These are phyloP conservation scores for Pseudohalonectria lignicola DNA, from an alignment of 2,329 filamentous ascomycete genomes.

Conservation along the genomic window DNA sequence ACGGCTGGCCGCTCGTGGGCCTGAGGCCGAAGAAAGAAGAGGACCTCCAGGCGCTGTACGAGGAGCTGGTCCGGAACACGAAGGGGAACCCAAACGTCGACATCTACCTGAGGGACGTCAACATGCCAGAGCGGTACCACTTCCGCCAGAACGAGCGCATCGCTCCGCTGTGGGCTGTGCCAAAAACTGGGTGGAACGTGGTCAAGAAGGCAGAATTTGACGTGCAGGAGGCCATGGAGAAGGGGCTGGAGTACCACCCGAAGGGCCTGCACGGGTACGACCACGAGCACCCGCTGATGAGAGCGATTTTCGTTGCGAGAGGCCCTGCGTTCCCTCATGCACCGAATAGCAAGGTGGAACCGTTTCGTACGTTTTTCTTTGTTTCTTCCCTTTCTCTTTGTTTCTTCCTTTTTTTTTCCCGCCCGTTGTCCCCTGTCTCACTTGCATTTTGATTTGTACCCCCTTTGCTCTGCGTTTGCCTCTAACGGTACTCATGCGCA, in stretches of 20 bases:
- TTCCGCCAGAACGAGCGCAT: constrained; percentile 83
- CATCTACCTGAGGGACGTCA: constrained; percentile 72
- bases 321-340: constrained; percentile 86
- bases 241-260: constrained; percentile 62
- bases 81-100: constrained; percentile 61
- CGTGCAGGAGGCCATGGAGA: constrained; percentile 52
- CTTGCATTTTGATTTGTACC: no score
- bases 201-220: constrained; percentile 73
- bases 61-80: constrained; percentile 43
- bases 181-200: constrained; percentile 86
- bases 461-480: no score
- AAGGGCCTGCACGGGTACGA: constrained; percentile 90
- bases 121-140: constrained; percentile 91
- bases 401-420: neutral
- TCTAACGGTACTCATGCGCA: no score
- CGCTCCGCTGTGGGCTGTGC: constrained; percentile 88
- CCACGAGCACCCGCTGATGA: constrained; percentile 87
- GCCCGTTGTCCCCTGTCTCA: neutral
- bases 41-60: constrained; percentile 58
- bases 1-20: constrained; percentile 91
- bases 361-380: constrained; percentile 61
- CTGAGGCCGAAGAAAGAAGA: constrained; percentile 64
- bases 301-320: constrained; percentile 85
- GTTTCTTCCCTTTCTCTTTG: no score
- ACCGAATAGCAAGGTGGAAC: constrained; percentile 66